Evolutionary conservation across 129 eudicot species (phyloP).

Genomic region (Silybum marianum): DNA sequence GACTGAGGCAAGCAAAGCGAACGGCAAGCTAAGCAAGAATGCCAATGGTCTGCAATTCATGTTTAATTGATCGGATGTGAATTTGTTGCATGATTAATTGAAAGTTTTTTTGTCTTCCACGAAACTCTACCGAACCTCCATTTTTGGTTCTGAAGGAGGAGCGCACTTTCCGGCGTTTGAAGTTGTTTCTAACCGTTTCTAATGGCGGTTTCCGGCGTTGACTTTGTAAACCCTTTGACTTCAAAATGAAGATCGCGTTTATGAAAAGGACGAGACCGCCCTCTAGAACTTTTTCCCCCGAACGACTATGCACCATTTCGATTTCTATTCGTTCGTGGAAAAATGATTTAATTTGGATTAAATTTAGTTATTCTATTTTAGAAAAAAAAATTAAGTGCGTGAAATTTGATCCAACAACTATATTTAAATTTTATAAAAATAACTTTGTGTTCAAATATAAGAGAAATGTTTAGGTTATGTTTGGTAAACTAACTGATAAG

Average conservation of each 20-base stretch:
- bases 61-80: constrained; percentile 9
- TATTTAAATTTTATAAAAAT: too few species aligned
- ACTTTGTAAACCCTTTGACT: background rate
- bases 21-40: constrained; percentile 54
- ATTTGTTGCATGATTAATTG: background rate
- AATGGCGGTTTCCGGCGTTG: constrained; percentile 18
- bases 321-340: too few species aligned
- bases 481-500: too few species aligned
- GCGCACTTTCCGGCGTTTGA: constrained; percentile 8
- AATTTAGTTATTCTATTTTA: too few species aligned
- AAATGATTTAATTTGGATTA: too few species aligned
- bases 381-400: too few species aligned
- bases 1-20: constrained; percentile 46
- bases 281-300: background rate
- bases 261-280: background rate
- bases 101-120: background rate
- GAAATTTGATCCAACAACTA: too few species aligned
- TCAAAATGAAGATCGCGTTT: background rate
- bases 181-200: constrained; percentile 1
- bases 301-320: too few species aligned
- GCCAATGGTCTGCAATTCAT: constrained; percentile 62
- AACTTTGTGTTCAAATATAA: too few species aligned
- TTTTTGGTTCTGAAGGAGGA: constrained; percentile 15
- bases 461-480: too few species aligned
- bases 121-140: background rate